These are phyloP conservation scores for Thinopyrum elongatum DNA, from an alignment of 176 grass and related monocot species.

Conservation along the genomic window DNA sequence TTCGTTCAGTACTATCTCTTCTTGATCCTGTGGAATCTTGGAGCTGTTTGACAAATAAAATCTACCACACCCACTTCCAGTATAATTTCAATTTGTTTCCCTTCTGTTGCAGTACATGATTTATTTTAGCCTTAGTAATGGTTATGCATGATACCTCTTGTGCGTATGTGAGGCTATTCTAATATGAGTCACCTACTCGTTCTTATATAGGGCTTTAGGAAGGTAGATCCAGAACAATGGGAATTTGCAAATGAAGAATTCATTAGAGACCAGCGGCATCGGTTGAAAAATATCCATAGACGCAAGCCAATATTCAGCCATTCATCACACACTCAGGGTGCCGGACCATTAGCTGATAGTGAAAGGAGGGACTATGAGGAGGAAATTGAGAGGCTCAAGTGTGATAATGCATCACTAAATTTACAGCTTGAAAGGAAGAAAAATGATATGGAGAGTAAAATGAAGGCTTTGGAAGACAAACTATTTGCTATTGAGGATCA, in stretches of 20 bases:
- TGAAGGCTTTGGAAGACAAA: slow-evolving; percentile 83
- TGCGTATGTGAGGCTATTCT: slow-evolving; percentile 9
- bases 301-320: slow-evolving; percentile 95
- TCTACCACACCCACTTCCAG: neutral
- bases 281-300: slow-evolving; percentile 79
- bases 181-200: neutral
- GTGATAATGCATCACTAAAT: slow-evolving; percentile 50
- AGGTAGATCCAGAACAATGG: slow-evolving; percentile 89
- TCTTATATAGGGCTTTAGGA: slow-evolving; percentile 72
- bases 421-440: slow-evolving; percentile 72
- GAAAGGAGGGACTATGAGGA: slow-evolving; percentile 74
- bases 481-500: slow-evolving; percentile 54
- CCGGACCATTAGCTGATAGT: slow-evolving; percentile 45
- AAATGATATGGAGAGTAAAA: slow-evolving; percentile 56
- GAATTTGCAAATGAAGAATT: slow-evolving; percentile 95
- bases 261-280: slow-evolving; percentile 53
- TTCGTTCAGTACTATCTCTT: neutral
- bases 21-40: slow-evolving; percentile 7
- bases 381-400: slow-evolving; percentile 72
- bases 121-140: neutral
- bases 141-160: neutral
- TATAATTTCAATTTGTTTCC: neutral
- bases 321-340: slow-evolving; percentile 52
- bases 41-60: neutral
- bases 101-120: neutral